Conservation (phyloP, 1,139 yeast species). For the Lodderomyces parapsilosis region DNA sequence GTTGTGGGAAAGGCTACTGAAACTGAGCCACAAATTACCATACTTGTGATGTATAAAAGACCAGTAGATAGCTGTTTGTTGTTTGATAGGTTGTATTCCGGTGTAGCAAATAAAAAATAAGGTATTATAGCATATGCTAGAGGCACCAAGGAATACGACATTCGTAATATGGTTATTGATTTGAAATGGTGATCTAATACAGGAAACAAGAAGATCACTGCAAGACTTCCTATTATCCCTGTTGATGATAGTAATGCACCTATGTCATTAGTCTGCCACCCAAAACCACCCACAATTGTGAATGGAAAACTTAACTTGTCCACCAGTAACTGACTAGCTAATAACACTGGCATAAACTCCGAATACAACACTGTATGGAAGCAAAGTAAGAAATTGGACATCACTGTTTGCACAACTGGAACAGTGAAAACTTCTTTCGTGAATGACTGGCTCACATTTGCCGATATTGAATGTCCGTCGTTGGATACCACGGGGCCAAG, state of each 20-base stretch:
- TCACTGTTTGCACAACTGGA: slow-evolving; percentile 39
- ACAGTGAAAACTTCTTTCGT: slow-evolving; percentile 27
- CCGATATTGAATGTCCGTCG: slow-evolving; percentile 11
- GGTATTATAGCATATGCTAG: slow-evolving; percentile 50
- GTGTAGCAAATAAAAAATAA: slow-evolving; percentile 43
- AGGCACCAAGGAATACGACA: slow-evolving; percentile 44
- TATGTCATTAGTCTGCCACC: slow-evolving; percentile 42
- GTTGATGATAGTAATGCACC: slow-evolving; percentile 56
- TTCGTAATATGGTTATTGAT: slow-evolving; percentile 44
- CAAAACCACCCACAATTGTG: slow-evolving; percentile 30
- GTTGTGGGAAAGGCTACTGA: slow-evolving; percentile 42
- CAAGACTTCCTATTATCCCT: slow-evolving; percentile 55
- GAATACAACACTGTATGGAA: slow-evolving; percentile 54
- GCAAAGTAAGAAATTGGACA: slow-evolving; percentile 42
- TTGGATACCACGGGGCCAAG: slow-evolving; percentile 15
- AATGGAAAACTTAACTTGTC: slow-evolving; percentile 38
- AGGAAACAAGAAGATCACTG: slow-evolving; percentile 54
- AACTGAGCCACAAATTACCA: slow-evolving; percentile 28
- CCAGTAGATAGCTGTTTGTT: slow-evolving; percentile 24
- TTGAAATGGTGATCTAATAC: slow-evolving; percentile 49
- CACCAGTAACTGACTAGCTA: slow-evolving; percentile 44
- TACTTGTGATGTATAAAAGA: slow-evolving; percentile 26
- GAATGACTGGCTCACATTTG: slow-evolving; percentile 13
- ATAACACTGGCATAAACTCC: slow-evolving; percentile 60
- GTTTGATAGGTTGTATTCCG: slow-evolving; percentile 25